A percentile compares a stretch with the other conserved stretches of the same genome.
phyloP scores from a whole-genome alignment of 208 protist species.

The Crithidia thermophila region DNA sequence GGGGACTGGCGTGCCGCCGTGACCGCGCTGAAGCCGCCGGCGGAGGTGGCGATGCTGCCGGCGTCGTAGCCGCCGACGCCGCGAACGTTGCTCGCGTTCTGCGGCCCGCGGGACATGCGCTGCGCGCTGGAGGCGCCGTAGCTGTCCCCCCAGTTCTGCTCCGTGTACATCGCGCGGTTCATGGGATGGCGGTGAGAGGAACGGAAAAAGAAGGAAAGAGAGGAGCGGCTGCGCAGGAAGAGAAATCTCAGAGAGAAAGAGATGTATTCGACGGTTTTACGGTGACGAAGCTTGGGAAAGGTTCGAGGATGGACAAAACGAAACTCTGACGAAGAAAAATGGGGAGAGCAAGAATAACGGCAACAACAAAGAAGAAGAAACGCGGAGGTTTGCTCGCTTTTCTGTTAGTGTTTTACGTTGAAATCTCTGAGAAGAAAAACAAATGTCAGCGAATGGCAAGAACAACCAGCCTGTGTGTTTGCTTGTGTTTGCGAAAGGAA shows the following conservation, averaged over 20 bases:
- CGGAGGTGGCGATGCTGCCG: neutral
- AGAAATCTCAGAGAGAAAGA: neutral
- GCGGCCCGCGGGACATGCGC: slow-evolving; percentile 6
- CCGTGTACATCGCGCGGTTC: slow-evolving; percentile 32
- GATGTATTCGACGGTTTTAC: too few species aligned
- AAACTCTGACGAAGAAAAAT: slow-evolving; percentile 4
- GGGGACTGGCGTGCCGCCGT: slow-evolving; percentile 24
- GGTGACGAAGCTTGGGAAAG: neutral
- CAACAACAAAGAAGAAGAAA: neutral
- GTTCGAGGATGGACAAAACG: neutral
- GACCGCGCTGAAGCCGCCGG: slow-evolving; percentile 22
- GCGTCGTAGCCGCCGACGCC: slow-evolving; percentile 17
- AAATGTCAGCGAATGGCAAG: too few species aligned
- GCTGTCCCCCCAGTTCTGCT: slow-evolving; percentile 36
- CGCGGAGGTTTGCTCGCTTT: too few species aligned
- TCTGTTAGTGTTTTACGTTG: too few species aligned
- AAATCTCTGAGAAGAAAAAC: too few species aligned
- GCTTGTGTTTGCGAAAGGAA: too few species aligned
- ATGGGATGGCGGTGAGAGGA: neutral
- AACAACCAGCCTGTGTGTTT: too few species aligned
- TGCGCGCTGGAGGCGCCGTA: slow-evolving; percentile 8
- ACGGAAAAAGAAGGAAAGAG: neutral
- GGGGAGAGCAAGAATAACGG: neutral
- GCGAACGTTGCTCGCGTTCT: neutral
- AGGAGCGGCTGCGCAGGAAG: neutral